Conservation (phyloP, 768 basidiomycete species). For the Hirschioporus abietinus region DNA sequence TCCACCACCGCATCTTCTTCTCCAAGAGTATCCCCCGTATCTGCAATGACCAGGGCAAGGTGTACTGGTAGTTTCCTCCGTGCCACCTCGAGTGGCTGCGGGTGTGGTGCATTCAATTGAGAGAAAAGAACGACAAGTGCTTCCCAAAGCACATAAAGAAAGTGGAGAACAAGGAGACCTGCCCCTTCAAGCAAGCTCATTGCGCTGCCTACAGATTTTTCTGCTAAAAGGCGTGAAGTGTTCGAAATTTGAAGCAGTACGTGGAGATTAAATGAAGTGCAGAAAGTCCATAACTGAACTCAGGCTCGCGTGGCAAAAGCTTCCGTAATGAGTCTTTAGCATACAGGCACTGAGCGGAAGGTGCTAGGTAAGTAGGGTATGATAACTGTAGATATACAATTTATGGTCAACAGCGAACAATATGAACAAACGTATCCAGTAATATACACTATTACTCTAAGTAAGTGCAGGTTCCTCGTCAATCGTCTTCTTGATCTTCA, state of each 20-base stretch:
- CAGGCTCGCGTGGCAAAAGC: not conserved
- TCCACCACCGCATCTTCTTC: constrained; percentile 42
- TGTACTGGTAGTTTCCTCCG: constrained; percentile 61
- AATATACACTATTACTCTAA: constrained; percentile 14
- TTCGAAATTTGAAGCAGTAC: not conserved
- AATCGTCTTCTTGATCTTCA: constrained; percentile 84
- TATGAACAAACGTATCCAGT: constrained; percentile 4
- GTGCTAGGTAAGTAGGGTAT: not conserved
- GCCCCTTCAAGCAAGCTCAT: constrained; percentile 46
- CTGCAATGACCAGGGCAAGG: constrained; percentile 59
- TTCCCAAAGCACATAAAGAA: constrained; percentile 38
- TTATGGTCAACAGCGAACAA: not conserved
- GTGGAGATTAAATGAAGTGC: not conserved
- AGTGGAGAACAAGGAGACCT: constrained; percentile 53
- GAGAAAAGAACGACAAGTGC: constrained; percentile 28
- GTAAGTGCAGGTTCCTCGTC: constrained; percentile 44
- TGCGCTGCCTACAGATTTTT: constrained; percentile 3
- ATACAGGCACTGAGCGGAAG: not conserved
- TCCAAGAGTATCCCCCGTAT: constrained; percentile 14
- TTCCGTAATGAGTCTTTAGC: not conserved
- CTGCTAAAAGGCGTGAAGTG: not conserved
- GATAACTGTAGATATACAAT: constrained; percentile 1
- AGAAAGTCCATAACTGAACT: not conserved
- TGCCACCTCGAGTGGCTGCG: constrained; percentile 42
- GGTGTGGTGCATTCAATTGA: constrained; percentile 33